phyloP scores from a whole-genome alignment of 805 yeast genomes.

The Candida sphagnicola region DNA sequence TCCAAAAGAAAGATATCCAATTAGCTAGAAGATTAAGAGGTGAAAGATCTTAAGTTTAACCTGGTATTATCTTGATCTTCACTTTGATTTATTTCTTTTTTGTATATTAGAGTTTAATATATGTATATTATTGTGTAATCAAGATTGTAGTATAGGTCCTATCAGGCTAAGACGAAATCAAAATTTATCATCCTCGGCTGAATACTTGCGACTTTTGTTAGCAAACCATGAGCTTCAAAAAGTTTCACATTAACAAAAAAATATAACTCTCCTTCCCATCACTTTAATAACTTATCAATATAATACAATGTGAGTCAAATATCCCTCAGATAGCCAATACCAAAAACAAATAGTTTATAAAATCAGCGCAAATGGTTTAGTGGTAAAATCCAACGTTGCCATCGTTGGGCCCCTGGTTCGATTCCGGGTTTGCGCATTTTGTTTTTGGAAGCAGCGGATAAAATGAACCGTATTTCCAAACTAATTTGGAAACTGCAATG shows the following conservation, averaged over 20 bases:
- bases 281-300: no score
- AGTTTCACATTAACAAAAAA: no score
- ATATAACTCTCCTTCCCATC: no score
- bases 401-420: slow-evolving; percentile 21
- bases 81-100: not conserved
- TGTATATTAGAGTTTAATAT: slow-evolving; percentile 1
- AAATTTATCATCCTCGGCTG: no score
- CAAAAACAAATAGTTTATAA: no score
- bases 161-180: no score
- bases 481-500: not conserved
- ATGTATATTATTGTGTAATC: slow-evolving; percentile 2
- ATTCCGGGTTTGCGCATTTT: slow-evolving; percentile 17
- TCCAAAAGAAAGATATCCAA: slow-evolving; percentile 46
- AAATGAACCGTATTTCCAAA: not conserved
- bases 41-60: slow-evolving; percentile 34
- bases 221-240: no score
- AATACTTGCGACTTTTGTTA: no score
- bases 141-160: not conserved
- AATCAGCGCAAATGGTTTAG: slow-evolving; percentile 18
- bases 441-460: slow-evolving; percentile 1
- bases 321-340: no score
- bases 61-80: not conserved
- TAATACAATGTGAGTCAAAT: no score
- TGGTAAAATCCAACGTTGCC: slow-evolving; percentile 20
- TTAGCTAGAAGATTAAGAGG: slow-evolving; percentile 49